Evolutionary conservation across 2,329 filamentous ascomycete genomes (phyloP).

Genomic region (Calonectria ilicicola): DNA sequence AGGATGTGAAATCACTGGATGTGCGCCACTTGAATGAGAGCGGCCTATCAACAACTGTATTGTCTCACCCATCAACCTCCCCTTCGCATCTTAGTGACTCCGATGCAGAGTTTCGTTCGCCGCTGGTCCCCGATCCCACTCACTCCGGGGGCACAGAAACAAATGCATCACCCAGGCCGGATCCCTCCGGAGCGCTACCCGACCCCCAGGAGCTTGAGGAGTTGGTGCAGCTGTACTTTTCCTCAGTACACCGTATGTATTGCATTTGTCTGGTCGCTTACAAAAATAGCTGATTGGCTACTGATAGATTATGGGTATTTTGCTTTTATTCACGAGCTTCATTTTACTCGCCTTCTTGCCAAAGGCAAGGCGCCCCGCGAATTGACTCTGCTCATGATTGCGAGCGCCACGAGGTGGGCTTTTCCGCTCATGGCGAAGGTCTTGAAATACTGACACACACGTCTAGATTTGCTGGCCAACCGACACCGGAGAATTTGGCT

Average conservation of each 20-base stretch:
- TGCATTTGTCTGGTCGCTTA: not conserved
- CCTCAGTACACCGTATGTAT: not conserved
- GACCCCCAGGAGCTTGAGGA: not conserved
- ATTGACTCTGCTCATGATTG: constrained; percentile 14
- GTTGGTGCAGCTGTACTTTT: constrained; percentile 5
- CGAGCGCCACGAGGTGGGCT: not conserved
- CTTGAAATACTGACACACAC: not conserved
- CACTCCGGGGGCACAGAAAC: not conserved
- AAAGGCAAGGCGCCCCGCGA: constrained; percentile 4
- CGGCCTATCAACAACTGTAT: not conserved
- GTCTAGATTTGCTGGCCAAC: not conserved
- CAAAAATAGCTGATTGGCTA: not conserved
- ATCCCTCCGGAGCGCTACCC: not conserved
- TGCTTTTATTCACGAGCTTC: constrained; percentile 1
- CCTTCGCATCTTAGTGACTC: not conserved
- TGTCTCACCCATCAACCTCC: not conserved
- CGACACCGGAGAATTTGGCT: not conserved
- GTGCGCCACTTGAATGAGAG: too few relatives aligned
- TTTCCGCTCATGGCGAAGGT: too few relatives aligned
- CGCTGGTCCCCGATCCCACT: not conserved
- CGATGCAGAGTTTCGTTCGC: not conserved
- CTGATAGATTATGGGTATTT: not conserved
- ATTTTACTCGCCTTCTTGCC: constrained; percentile 7
- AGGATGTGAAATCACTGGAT: not conserved
- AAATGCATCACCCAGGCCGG: not conserved